These are phyloP conservation scores for Nicotiana rustica DNA, from an alignment of 305 asterid genomes.

Conservation along the genomic window DNA sequence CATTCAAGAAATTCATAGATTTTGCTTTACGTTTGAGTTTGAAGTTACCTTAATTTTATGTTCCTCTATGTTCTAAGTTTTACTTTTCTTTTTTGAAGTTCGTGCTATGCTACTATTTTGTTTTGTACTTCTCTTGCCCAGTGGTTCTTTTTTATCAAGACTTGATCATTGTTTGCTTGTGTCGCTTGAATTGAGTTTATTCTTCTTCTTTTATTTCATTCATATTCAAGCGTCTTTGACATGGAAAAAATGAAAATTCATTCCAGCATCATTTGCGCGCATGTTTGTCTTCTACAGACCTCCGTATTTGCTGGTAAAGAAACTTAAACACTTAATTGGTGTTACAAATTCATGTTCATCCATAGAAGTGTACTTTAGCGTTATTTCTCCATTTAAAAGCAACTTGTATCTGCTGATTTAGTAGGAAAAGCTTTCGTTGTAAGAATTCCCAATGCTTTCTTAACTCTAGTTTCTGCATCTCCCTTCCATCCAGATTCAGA, in stretches of 20 bases:
- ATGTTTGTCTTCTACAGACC: neutral
- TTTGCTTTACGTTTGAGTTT: neutral
- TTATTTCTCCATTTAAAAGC: constrained; percentile 21
- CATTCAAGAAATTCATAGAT: constrained; percentile 16
- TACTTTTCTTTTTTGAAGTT: constrained; percentile 4
- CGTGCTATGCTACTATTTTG: constrained; percentile 11
- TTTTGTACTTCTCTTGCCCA: constrained; percentile 6
- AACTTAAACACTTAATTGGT: neutral
- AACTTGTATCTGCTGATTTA: constrained; percentile 25
- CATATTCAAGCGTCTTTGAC: neutral
- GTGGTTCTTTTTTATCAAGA: neutral
- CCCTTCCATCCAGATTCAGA: constrained; percentile 56
- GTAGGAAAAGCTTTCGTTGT: constrained; percentile 12
- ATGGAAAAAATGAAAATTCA: neutral
- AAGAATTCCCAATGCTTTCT: neutral
- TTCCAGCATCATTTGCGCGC: neutral
- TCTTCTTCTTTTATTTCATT: neutral
- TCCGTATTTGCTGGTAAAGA: neutral
- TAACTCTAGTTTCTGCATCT: constrained; percentile 23
- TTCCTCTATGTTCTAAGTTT: constrained; percentile 5
- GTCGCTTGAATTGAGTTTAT: neutral
- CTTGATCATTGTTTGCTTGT: constrained; percentile 12
- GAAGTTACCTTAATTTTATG: neutral
- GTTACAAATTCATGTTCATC: constrained; percentile 6
- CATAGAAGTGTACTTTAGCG: neutral